Conservation (phyloP, 2,329 filamentous ascomycete species). For the Fusarium sp. region DNA sequence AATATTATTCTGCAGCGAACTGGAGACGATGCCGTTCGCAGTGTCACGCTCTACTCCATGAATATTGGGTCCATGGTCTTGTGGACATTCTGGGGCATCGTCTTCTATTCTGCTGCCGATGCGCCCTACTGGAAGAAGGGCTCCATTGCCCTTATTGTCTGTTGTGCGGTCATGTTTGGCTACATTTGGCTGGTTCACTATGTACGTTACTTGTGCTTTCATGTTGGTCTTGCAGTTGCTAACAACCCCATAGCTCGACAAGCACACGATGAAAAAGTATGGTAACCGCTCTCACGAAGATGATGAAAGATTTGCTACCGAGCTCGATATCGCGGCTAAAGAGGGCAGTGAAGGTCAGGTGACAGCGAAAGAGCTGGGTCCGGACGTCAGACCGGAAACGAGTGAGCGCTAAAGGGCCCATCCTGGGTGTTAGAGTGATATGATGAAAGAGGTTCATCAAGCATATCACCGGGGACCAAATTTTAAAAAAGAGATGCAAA, state of each 20-base stretch:
- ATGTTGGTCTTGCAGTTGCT: not conserved
- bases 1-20: constrained; percentile 42
- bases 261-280: constrained; percentile 18
- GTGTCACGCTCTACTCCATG: constrained; percentile 59
- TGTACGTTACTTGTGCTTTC: not conserved
- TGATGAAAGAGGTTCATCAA: too few species aligned
- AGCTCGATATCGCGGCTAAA: too few species aligned
- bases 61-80: constrained; percentile 57
- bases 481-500: too few species aligned
- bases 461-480: too few species aligned
- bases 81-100: constrained; percentile 63
- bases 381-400: too few species aligned
- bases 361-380: too few species aligned
- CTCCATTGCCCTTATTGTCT: constrained; percentile 44
- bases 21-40: constrained; percentile 58
- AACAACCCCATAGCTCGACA: constrained; percentile 13
- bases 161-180: constrained; percentile 34
- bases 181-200: constrained; percentile 39
- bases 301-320: too few species aligned
- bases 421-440: too few species aligned
- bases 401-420: too few species aligned
- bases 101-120: constrained; percentile 59
- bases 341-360: too few species aligned
- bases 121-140: constrained; percentile 59
- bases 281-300: not conserved